A percentile compares a stretch with the other conserved stretches of the same genome.
phyloP scores from a whole-genome alignment of 2,329 filamentous ascomycete species.

The Ophiostoma tasmaniense region DNA sequence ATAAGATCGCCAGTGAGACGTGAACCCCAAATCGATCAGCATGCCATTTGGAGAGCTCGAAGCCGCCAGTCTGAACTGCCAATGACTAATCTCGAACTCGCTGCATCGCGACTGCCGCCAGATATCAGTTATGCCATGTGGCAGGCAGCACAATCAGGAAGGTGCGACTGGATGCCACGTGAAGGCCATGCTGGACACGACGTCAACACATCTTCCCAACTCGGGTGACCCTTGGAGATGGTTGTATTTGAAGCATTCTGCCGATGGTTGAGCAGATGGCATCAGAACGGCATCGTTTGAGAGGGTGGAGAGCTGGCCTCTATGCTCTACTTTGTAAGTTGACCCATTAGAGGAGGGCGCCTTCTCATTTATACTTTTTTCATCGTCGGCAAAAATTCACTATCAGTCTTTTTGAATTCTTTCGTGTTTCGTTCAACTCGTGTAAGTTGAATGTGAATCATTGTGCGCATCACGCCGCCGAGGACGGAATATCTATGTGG shows the following conservation, averaged over 20 bases:
- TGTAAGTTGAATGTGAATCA: too few relatives aligned
- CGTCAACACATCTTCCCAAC: too few relatives aligned
- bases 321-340: not conserved
- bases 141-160: not conserved
- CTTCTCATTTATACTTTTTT: not conserved
- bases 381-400: too few relatives aligned
- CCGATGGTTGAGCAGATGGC: not conserved
- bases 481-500: not conserved
- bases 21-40: not conserved
- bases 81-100: not conserved
- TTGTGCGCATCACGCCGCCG: too few relatives aligned
- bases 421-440: too few relatives aligned
- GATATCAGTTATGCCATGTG: not conserved
- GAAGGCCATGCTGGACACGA: not conserved
- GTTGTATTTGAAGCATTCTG: not conserved
- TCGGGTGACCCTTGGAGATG: too few relatives aligned
- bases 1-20: not conserved
- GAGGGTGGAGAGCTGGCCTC: not conserved
- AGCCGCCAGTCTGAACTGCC: not conserved
- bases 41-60: not conserved
- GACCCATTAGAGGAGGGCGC: not conserved
- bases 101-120: not conserved
- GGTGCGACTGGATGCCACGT: not conserved
- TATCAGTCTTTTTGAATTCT: too few relatives aligned
- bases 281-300: too few relatives aligned